Base-by-base conservation (phyloP, 257 asterid species). In the Solanum virginianum region DNA sequence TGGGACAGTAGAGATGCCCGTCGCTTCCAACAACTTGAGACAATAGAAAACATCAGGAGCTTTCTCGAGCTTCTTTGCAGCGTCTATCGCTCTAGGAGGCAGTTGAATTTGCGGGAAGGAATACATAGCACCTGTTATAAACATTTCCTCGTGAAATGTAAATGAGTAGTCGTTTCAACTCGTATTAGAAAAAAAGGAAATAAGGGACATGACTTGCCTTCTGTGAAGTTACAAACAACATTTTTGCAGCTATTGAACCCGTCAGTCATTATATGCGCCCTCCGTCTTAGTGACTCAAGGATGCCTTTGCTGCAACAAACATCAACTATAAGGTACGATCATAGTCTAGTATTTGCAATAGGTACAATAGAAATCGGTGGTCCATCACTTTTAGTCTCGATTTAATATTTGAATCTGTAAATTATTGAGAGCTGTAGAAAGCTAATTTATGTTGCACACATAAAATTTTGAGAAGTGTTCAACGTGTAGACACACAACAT, bases 181-280 rank as follows among this genome's bases (percentile, higher is more conserved):
- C 0, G 4, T 49, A 75, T 4, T 53, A 51, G 11, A 63, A 82
- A 63, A 82, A 65, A 65, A 6, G 4, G 18, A 66, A 82, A 29
- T 18, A 17, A 3, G 2, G 26, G 54, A 57, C 10, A 69, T 15
- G 5, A 80, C 83, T 62, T 82, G 91, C 99, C 99, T 97, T 97
- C 99, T 4, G 99, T 97, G 85, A 97, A 97, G 86, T 97, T 97
- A 85, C 99, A 97, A 81, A 92, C 95, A 1, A 97, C 99, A 57
- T 97, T 97, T 94, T 95, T 94, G 86, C 99, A 97, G 94, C 95
- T 94, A 86, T 97, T 95, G 89, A 97, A 97, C 45, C 99, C 99
- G 63, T 94, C 97, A 0, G 99, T 97, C 99, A 97, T 95, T 85
- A 97, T 89, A 56, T 81, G 97, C 0, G 99, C 99, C 85, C 99